A percentile compares a stretch with the other conserved stretches of the same genome.
phyloP scores from a whole-genome alignment of 495 filamentous ascomycete genomes.

The Penicillium waksmanii region DNA sequence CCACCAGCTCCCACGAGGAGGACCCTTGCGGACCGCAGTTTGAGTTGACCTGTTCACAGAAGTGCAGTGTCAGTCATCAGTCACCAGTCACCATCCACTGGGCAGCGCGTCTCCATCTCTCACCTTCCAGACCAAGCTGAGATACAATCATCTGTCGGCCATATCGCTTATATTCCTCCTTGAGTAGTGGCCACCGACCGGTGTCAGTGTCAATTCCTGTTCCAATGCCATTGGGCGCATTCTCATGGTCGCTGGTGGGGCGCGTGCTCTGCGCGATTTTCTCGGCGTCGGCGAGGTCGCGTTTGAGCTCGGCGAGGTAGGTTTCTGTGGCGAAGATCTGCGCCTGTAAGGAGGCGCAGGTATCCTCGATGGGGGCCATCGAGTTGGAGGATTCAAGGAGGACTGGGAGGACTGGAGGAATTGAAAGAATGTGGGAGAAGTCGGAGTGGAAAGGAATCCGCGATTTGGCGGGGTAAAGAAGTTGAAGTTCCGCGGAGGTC shows the following conservation, averaged over 20 bases:
- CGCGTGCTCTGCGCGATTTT: conserved; percentile 24
- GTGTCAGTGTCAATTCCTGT: neutral
- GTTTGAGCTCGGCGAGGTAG: conserved; percentile 41
- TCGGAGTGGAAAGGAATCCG: neutral
- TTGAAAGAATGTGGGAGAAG: neutral
- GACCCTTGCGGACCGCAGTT: conserved; percentile 68
- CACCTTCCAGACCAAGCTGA: conserved; percentile 78
- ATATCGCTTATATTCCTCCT: conserved; percentile 81
- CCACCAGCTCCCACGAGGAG: conserved; percentile 93
- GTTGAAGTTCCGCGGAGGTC: neutral
- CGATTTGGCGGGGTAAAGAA: neutral
- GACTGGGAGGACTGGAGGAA: neutral
- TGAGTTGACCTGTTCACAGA: conserved; percentile 68
- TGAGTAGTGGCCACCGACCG: conserved; percentile 63
- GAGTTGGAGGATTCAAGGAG: no score
- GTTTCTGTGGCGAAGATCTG: conserved; percentile 45
- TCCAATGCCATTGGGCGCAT: neutral
- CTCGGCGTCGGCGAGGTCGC: conserved; percentile 40
- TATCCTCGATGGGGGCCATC: conserved; percentile 34
- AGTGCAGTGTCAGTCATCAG: neutral
- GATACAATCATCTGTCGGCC: conserved; percentile 92
- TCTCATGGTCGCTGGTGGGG: conserved; percentile 5
- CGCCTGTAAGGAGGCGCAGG: conserved; percentile 44
- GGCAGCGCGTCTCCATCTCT: neutral
- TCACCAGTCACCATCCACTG: neutral